phyloP scores from a whole-genome alignment of 805 yeast genomes.

The Ogataea minuta region DNA sequence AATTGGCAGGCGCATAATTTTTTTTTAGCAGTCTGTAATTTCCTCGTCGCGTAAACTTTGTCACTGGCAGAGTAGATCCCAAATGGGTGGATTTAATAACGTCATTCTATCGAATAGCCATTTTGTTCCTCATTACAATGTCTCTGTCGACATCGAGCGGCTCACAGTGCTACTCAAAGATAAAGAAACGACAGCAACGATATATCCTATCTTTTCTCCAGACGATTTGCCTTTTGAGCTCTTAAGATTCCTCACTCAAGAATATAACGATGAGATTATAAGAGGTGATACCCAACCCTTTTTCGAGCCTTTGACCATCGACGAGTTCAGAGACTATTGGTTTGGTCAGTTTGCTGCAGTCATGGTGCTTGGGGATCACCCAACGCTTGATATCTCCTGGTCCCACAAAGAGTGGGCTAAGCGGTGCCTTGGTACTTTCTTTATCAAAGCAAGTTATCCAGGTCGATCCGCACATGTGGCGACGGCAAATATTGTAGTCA shows the following conservation, averaged over 20 bases:
- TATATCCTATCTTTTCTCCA: conserved; percentile 75
- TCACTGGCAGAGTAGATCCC: conserved; percentile 16
- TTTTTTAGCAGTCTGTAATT: conserved; percentile 2
- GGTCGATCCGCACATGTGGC: conserved; percentile 94
- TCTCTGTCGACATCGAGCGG: conserved; percentile 45
- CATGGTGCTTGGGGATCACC: conserved; percentile 73
- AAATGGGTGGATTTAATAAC: conserved; percentile 35
- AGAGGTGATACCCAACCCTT: conserved; percentile 87
- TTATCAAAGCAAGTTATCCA: conserved; percentile 83
- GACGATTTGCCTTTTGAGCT: conserved; percentile 74
- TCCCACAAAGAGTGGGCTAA: conserved; percentile 77
- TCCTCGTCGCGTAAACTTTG: conserved; percentile 13
- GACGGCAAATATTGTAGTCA: conserved; percentile 83
- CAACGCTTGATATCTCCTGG: conserved; percentile 40
- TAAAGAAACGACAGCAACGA: conserved; percentile 89
- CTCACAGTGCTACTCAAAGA: conserved; percentile 80
- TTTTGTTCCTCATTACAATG: conserved; percentile 31
- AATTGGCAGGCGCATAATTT: too few species aligned
- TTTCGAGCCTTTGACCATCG: conserved; percentile 72
- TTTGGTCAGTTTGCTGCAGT: conserved; percentile 80
- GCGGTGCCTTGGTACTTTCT: conserved; percentile 86
- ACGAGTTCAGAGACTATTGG: conserved; percentile 84
- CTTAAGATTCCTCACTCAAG: conserved; percentile 80
- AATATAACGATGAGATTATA: conserved; percentile 88
- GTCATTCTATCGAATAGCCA: conserved; percentile 31